Base-by-base conservation (phyloP, 2,329 filamentous ascomycete genomes). In the Decorospora gaudefroyi region DNA sequence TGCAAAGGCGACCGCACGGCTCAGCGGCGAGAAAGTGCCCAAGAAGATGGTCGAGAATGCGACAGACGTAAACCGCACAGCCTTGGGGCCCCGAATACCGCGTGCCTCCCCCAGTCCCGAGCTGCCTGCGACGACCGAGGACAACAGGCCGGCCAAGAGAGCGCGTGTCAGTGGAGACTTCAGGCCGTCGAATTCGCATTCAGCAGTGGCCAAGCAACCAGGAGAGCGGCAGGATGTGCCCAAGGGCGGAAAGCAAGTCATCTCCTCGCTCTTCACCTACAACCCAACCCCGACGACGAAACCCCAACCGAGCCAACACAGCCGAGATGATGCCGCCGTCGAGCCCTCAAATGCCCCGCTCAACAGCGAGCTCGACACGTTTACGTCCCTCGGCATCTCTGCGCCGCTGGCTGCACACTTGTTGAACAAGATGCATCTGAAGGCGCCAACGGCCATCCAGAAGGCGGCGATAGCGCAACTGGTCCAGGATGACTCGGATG, bases 391-490 rank as follows among this genome's bases (percentile, higher is more conserved):
- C 19, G 92, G 92, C 5, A 76, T 99, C 46, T 93, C 90, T 3
- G 79, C 86, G 2, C 82, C 83, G 7, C 76, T 99, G 16, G 90
- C 93, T 8, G 80, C 86, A 37, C 91, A 96, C 70, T 76, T 99
- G 17, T 79, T 89, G 4, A 83, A 84, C 30, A 97, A 96, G 72
- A 84, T 99, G 70, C 81, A 86, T 43, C 80, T 99, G 67, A 93
- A 91, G 66, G 87, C 89, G 0, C 93, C 93, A 4, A 99, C 93
- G 0, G 90, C 89, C 0, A 96, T 99, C 65, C 93, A 99, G 72
- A 91, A 91, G 60, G 89, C 88, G 50, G 87, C 92, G 1, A 85
- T 99, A 26, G 80, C 87, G 28, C 85, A 93, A 59, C 74, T 99
- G 49, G 72, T 95, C 30, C 84, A 84, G 28, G 85, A 87, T 39